These are phyloP conservation scores for Colletotrichum incanum DNA, from an alignment of 2,329 filamentous ascomycete species.

Conservation along the genomic window DNA sequence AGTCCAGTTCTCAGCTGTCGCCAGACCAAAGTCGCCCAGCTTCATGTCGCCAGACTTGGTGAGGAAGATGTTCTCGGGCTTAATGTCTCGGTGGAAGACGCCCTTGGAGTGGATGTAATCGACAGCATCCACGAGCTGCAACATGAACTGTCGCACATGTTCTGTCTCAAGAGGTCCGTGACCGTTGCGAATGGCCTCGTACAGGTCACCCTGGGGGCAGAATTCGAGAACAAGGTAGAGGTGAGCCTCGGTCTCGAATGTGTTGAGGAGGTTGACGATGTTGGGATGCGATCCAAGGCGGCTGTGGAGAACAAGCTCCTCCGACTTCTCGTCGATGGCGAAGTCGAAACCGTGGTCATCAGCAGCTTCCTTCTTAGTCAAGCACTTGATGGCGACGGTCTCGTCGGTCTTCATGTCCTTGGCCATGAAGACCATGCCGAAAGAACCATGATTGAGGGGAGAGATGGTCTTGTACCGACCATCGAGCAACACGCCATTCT, in stretches of 20 bases:
- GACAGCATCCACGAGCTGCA: slow-evolving; percentile 91
- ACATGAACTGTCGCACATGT: slow-evolving; percentile 97
- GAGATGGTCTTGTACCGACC: slow-evolving; percentile 93
- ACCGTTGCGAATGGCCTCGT: slow-evolving; percentile 93
- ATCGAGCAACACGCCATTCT: slow-evolving; percentile 84
- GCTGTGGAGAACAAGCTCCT: slow-evolving; percentile 85
- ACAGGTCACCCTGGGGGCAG: slow-evolving; percentile 94
- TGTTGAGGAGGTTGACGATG: slow-evolving; percentile 92
- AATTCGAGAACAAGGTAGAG: slow-evolving; percentile 95
- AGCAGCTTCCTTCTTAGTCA: slow-evolving; percentile 84
- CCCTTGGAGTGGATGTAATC: slow-evolving; percentile 92
- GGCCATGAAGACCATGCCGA: slow-evolving; percentile 98
- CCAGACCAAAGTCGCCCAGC: slow-evolving; percentile 95
- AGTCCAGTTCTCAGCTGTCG: slow-evolving; percentile 91
- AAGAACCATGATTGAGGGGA: slow-evolving; percentile 97
- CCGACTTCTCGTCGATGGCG: slow-evolving; percentile 85
- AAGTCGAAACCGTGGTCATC: slow-evolving; percentile 74
- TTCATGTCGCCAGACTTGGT: slow-evolving; percentile 91
- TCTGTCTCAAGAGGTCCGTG: slow-evolving; percentile 94
- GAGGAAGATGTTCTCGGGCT: slow-evolving; percentile 99
- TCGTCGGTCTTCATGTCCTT: slow-evolving; percentile 83
- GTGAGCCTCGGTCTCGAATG: slow-evolving; percentile 93
- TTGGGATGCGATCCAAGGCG: slow-evolving; percentile 86
- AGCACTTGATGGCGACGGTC: slow-evolving; percentile 94
- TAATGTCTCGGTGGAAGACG: slow-evolving; percentile 97